Base-by-base conservation (phyloP, 169 alveolate species). In the Cryptosporidium felis region DNA sequence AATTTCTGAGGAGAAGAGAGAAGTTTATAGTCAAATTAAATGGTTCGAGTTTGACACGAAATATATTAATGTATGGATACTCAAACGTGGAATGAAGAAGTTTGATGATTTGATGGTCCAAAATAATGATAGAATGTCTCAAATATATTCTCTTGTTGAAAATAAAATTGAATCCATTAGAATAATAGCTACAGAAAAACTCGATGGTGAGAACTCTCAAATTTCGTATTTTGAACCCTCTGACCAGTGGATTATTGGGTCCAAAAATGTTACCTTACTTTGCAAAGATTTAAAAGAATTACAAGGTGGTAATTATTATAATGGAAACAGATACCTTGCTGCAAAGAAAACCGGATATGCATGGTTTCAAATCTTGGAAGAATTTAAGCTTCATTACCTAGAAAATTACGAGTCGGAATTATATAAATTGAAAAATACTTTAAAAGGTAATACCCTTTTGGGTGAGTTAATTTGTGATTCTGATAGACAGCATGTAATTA, bases 201-300 rank as follows among this genome's bases (percentile, higher is more conserved):
- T 74, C 5, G 85, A 74, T 53, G 85, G 85, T 12, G 85, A 74
- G 18, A 74, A 74, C 41, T 74, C 85, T 0, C 85, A 74, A 23
- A 74, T 74, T 3, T 74, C 85, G 9, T 74, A 38, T 44, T 74
- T 74, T 56, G 67, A 56, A 10, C 14, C n/a, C 40, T 53, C 85
- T 36, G 59, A 53, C 41, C 85, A 74, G 30, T 74, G 85, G 85
- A 21, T 74, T 40, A 74, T 74, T 51, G 85, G 74, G 3, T 74
- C 85, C 9, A 74, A 74, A 28, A 74, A 74, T 26, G 85, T 74
- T 9, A 74, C 85, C 46, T 14, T 74, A 40, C 85, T 74, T 38
- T 74, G 85, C n/a, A 53, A 18, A 18, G 53, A 74, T 16, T 4
- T 9, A 28, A 18, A 28, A 12, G 85, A 74, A 6, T 8, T 74